Evolutionary conservation across 2,329 filamentous ascomycete genomes (phyloP).

Genomic region (Exserohilum turcica): DNA sequence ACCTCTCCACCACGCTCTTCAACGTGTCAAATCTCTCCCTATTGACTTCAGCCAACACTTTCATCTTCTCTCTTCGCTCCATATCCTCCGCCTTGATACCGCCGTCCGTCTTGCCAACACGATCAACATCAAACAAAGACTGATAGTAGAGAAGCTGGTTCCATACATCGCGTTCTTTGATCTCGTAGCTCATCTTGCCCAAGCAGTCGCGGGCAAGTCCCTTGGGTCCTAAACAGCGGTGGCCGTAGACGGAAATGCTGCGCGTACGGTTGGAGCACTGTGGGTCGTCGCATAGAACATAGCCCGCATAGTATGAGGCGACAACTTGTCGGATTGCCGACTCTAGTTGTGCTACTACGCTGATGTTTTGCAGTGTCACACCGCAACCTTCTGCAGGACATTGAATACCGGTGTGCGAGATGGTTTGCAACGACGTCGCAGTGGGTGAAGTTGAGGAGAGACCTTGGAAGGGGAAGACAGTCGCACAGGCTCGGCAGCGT

Average conservation of each 20-base stretch:
- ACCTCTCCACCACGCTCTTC: constrained; percentile 77
- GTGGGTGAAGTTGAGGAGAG: constrained; percentile 52
- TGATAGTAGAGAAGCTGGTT: constrained; percentile 92
- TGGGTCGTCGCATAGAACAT: constrained; percentile 87
- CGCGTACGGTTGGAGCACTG: constrained; percentile 85
- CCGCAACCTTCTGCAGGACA: constrained; percentile 71
- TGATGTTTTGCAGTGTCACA: constrained; percentile 68
- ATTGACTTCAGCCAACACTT: constrained; percentile 81
- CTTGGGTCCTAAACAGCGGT: constrained; percentile 83
- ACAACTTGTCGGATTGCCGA: constrained; percentile 78
- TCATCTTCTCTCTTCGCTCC: constrained; percentile 58
- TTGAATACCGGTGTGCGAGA: constrained; percentile 74
- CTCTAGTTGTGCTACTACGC: constrained; percentile 85
- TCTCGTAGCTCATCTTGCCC: constrained; percentile 87
- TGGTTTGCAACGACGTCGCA: constrained; percentile 24
- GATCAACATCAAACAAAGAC: constrained; percentile 86
- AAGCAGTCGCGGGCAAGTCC: constrained; percentile 83
- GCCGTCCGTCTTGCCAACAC: constrained; percentile 61
- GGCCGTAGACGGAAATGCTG: constrained; percentile 91
- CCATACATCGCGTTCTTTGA: constrained; percentile 86
- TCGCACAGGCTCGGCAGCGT: constrained; percentile 80
- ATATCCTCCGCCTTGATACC: constrained; percentile 61
- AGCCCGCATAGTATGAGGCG: constrained; percentile 87
- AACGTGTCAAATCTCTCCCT: constrained; percentile 76
- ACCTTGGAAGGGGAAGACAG: constrained; percentile 75